Conservation (phyloP, 495 filamentous ascomycete species). For the Umbilicaria muhlenbergii region DNA sequence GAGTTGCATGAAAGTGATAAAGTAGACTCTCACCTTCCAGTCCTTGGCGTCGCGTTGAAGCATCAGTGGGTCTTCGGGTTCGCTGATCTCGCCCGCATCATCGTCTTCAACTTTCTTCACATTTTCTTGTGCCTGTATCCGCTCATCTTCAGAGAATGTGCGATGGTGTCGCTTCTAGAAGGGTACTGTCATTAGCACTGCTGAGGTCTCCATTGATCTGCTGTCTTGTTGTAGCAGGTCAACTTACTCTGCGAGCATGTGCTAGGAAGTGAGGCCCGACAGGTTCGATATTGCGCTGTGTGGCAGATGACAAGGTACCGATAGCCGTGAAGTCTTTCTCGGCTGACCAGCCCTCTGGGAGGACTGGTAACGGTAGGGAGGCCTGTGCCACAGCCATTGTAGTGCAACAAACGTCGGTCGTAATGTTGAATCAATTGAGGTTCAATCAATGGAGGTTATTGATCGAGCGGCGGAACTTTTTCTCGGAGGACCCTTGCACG, state of each 20-base stretch:
- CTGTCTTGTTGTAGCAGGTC: constrained; percentile 3
- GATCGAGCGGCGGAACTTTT: too few relatives aligned
- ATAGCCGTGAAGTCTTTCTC: constrained; percentile 85
- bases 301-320: constrained; percentile 49
- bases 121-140: constrained; percentile 84
- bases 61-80: constrained; percentile 82
- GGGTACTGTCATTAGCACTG: background rate
- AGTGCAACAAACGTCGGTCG: constrained; percentile 3
- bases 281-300: constrained; percentile 77
- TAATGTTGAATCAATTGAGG: too few relatives aligned
- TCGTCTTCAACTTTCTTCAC: constrained; percentile 94
- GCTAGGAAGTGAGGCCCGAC: constrained; percentile 96
- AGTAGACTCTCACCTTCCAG: constrained; percentile 64
- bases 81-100: constrained; percentile 76
- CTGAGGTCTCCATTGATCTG: background rate
- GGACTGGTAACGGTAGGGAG: constrained; percentile 49
- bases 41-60: constrained; percentile 89
- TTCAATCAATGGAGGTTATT: too few relatives aligned
- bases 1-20: background rate
- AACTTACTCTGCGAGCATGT: constrained; percentile 73
- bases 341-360: constrained; percentile 69
- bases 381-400: constrained; percentile 33
- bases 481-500: too few relatives aligned
- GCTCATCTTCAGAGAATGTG: constrained; percentile 96
- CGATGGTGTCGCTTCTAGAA: constrained; percentile 73